Evolutionary conservation across 768 basidiomycete genomes (phyloP), one percentile per base, ranked within the genome.

Genomic region (Plicaturopsis crispa): DNA sequence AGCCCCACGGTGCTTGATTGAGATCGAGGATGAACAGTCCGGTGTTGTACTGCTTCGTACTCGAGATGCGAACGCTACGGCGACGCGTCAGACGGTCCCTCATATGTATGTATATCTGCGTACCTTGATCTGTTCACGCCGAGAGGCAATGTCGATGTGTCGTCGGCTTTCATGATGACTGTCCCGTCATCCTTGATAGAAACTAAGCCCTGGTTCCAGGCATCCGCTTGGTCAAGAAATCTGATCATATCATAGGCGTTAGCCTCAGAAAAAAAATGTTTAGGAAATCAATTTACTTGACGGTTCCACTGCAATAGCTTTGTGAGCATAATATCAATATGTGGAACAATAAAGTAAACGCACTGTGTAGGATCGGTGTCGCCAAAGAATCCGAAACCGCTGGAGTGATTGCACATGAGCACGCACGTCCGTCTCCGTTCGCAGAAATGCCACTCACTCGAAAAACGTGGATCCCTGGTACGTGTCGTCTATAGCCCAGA

Each of bases 1-100:
- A 94, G 38, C 90, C 91, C 76, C 82, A 88, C 0, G 90, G 90
- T 33, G 89, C 88, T 56, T 73, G 78, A 41, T 81, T 77, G 22
- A 88, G 67, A 53, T 94, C 90, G 18, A 93, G 66, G 42, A 94
- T 72, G 53, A 92, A 89, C 16, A 94, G 65, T 21, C 90, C 90
- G 7, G 80, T 76, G 42, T 76, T 83, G 53, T 85, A 87, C 33
- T 62, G 52, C 5, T 68, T 65, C 26, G 69, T 52, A 46, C 79
- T 82, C 33, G 75, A 77, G 55, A 94, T 79, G 32, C 90, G 80
- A 41, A 94, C 81, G 47, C 90, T 85, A 41, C 2, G 21, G 41
- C 3, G 5, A 31, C 32, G n/a, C n/a, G n/a, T n/a, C n/a, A n/a
- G n/a, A n/a, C n/a, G n/a, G n/a, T n/a, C n/a, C n/a, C n/a, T n/a